Evolutionary conservation across 768 basidiomycete genomes (phyloP).

Genomic region (Termitomyces sp.): DNA sequence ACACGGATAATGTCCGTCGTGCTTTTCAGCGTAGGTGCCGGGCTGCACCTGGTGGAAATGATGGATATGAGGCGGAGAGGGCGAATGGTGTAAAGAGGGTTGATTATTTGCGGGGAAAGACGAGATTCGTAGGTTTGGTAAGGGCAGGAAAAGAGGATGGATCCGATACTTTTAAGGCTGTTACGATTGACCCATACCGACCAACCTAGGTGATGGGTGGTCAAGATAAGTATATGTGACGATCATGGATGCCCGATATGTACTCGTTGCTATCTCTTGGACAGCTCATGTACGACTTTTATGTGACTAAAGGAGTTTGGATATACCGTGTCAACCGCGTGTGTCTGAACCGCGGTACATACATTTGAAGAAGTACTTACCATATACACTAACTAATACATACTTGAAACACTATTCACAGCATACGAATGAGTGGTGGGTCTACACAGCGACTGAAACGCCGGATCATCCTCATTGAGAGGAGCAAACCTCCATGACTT

Average conservation of each 20-base stretch:
- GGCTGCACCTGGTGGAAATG: conserved; percentile 12
- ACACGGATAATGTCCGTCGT: conserved; percentile 26
- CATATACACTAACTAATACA: too few species aligned
- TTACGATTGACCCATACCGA: not conserved
- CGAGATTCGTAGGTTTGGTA: conserved; percentile 43
- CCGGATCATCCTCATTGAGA: not conserved
- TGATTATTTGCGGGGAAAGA: conserved; percentile 48
- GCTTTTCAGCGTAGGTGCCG: conserved; percentile 36
- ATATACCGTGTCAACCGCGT: too few species aligned
- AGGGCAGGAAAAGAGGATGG: conserved; percentile 30
- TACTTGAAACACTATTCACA: not conserved
- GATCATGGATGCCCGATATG: too few species aligned
- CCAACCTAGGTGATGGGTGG: too few species aligned
- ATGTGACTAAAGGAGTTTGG: too few species aligned
- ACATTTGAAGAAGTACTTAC: too few species aligned
- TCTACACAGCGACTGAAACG: too few species aligned
- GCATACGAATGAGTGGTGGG: not conserved
- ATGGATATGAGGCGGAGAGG: conserved; percentile 28
- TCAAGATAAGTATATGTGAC: not conserved
- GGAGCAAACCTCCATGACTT: not conserved
- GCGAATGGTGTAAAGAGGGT: conserved; percentile 53
- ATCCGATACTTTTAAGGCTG: conserved; percentile 29
- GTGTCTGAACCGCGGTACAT: too few species aligned
- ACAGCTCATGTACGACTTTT: too few species aligned
- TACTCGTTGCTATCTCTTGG: too few species aligned